Evolutionary conservation across 352 stramenopile genomes (phyloP), one percentile per base, ranked within the genome.

Genomic region (Pythium pyrilobum): DNA sequence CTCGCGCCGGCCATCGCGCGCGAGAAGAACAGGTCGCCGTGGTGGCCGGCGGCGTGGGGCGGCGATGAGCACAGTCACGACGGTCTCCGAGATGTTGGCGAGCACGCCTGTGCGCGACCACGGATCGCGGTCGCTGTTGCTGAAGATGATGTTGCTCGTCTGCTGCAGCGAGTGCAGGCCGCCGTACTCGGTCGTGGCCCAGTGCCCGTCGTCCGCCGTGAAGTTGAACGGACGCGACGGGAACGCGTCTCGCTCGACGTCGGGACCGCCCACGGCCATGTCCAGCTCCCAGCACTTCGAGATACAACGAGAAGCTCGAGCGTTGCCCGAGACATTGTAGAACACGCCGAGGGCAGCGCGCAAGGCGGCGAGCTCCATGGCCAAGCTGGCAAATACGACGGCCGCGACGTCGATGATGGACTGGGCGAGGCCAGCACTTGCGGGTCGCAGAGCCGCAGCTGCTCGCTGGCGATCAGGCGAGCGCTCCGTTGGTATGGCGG

Each of bases 101-200:
- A 87, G 80, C 25, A 98, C 86, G 37, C 92, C 94, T 2, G 78
- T 95, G 20, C 80, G 81, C 29, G 73, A 90, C 92, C 91, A 98
- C 42, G 95, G 95, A 64, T 98, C 95, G 34, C 92, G 85, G 53
- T 97, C 80, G 48, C 95, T 93, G 64, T 98, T 98, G 52, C 88
- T 97, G 52, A 98, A 92, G 32, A 98, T 81, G 39, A 98, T 96
- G 74, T 98, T 98, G 58, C 84, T 96, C 9, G 77, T 76, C 2
- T 64, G 59, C 4, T 63, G 47, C 15, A 95, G 67, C 7, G 75
- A 72, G 49, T 84, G 85, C 36, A 66, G 77, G 34, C 76, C 81
- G 23, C 85, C 85, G 47, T 84, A 96, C 54, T 89, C 65, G 5
- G 67, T 89, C 21, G 70, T 60, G 28, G 76, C 81, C 81, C 81